Base-by-base conservation (phyloP, 768 basidiomycete genomes). In the Hirschioporus abietinus region DNA sequence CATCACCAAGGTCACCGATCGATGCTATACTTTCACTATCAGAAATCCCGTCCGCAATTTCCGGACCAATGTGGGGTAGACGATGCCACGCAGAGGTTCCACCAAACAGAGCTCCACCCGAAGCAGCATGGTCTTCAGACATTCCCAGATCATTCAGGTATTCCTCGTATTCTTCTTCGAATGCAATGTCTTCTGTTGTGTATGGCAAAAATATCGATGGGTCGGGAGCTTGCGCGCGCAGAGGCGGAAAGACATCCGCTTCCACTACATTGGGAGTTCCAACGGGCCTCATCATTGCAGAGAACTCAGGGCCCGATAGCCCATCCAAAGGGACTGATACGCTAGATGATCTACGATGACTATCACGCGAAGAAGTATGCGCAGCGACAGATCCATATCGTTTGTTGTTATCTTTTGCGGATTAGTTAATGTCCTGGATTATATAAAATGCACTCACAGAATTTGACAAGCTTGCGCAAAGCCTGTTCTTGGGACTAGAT, bases 81-180 rank as follows among this genome's bases (percentile, higher is more conserved):
- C 91, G 83, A 69, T 88, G 85, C 96, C 96, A 96, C 17, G 95
- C 93, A 25, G 86, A 88, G 62, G 74, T 71, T 63, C 70, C 59
- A 8, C 68, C 74, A 36, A 80, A 78, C 63, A 78, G 74, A 36
- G 80, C 79, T 25, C 81, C 81, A 63, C 77, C 76, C 1, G 75
- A 74, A 58, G 83, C 78, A 1, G 76, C 73, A 25, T 78, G 68
- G 61, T 86, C 84, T 65, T 90, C 88, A 3, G 88, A 84, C 82
- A 84, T 90, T 20, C 90, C 91, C 25, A 95, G 79, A 73, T 93
- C 93, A n/a, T 89, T 92, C 27, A 99, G 80, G 71, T 96, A 95
- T 73, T 96, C 95, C 75, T 98, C 96, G 72, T 97, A 99, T 73
- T 97, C 96, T 73, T 95, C 93, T 73, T 98, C 96, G 70, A 95